Evolutionary conservation across 768 basidiomycete species (phyloP), one percentile per base, ranked within the genome.

Genomic region (Pisolithus albus): DNA sequence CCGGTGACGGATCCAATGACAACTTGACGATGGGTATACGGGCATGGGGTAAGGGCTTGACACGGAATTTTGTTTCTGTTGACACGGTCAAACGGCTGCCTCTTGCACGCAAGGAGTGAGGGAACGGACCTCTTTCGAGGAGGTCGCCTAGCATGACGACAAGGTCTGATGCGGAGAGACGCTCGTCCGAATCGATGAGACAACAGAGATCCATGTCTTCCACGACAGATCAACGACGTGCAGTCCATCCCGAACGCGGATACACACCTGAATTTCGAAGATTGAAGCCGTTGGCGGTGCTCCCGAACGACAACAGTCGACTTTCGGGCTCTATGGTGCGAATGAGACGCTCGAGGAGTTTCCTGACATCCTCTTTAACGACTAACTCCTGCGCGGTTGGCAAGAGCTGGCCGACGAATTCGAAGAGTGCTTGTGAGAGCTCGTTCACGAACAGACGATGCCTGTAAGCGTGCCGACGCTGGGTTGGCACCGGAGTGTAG

Each of bases 11-110:
- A 65, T 91, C 86, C 23, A 98, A 80, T 21, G 89, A 92, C 49
- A 99, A 78, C 74, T 99, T 99, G 64, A 99, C 92, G 64, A 99
- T 99, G 32, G 95, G 95, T 76, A 98, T 97, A 61, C 95, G 87
- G 10, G 95, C 95, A 71, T 93, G 88, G 9, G 95, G 94, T 21
- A 99, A 75, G 10, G 92, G 86, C 69, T 98, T 97, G 73, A 98
- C 94, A 63, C 88, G 83, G 64, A 95, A 94, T 67, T 93, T 93
- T 36, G 92, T 94, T 74, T 96, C 92, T 93, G 67, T 5, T 34
- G 15, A 34, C 13, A 50, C 5, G 30, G 44, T 56, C 49, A 61
- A 56, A 55, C 53, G 38, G 52, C 49, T 41, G 47, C 56, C 15
- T 28, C 47, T 32, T 28, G n/a, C 18, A 37, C 41, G 49, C 32